Conservation (phyloP, 495 filamentous ascomycete genomes). For the Pseudotulostoma volvatum region DNA sequence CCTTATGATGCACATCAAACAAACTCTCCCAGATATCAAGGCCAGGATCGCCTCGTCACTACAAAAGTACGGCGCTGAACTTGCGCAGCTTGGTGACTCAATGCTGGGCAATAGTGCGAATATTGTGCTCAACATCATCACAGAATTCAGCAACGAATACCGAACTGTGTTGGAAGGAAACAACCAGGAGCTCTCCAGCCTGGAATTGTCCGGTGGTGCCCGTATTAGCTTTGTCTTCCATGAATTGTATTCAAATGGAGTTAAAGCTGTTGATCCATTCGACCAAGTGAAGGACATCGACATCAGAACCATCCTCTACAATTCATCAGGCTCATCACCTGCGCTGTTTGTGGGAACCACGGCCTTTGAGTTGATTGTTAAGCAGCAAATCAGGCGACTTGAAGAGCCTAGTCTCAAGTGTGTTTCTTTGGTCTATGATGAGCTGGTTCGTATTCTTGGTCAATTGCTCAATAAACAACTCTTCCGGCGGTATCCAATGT, state of each 20-base stretch:
- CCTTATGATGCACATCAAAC: slow-evolving; percentile 99
- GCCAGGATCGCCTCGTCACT: slow-evolving; percentile 81
- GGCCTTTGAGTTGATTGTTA: slow-evolving; percentile 95
- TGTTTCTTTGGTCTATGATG: slow-evolving; percentile 92
- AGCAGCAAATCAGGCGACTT: slow-evolving; percentile 91
- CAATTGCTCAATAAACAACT: slow-evolving; percentile 78
- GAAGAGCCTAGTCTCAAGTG: slow-evolving; percentile 97
- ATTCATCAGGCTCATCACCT: slow-evolving; percentile 94
- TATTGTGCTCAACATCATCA: slow-evolving; percentile 95
- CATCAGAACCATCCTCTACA: slow-evolving; percentile 91
- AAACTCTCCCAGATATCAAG: slow-evolving; percentile 97
- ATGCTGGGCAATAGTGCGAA: slow-evolving; percentile 93
- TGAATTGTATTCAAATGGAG: slow-evolving; percentile 92
- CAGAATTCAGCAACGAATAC: slow-evolving; percentile 96
- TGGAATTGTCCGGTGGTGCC: slow-evolving; percentile 89
- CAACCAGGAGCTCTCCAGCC: slow-evolving; percentile 85
- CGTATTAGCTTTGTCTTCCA: slow-evolving; percentile 99
- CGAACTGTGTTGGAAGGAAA: slow-evolving; percentile 91
- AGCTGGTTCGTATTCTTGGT: slow-evolving; percentile 86
- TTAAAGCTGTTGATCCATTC: slow-evolving; percentile 97
- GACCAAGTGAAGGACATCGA: slow-evolving; percentile 95
- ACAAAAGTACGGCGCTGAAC: slow-evolving; percentile 77
- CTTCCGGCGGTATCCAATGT: slow-evolving; percentile 76
- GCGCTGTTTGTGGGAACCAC: slow-evolving; percentile 96
- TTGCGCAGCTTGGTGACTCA: slow-evolving; percentile 73